These are phyloP conservation scores for Ramularia endophylla DNA, from an alignment of 2,329 filamentous ascomycete species.

Conservation along the genomic window DNA sequence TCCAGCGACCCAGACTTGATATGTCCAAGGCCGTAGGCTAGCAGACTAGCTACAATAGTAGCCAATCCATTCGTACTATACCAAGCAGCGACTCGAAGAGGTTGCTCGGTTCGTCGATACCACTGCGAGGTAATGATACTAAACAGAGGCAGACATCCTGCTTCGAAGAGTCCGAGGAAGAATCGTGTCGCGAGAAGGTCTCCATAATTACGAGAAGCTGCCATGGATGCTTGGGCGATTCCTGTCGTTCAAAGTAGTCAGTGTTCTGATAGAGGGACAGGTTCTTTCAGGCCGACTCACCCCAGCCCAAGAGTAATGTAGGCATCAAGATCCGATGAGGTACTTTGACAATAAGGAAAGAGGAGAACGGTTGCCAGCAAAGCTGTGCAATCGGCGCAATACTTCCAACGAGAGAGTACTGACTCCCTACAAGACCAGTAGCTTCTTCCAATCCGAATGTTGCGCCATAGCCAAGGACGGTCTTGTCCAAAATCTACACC, in stretches of 20 bases:
- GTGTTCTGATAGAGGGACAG: too few relatives aligned
- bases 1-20: constrained; percentile 16
- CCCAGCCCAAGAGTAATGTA: constrained; percentile 58
- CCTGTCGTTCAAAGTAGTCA: too few relatives aligned
- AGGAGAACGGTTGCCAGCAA: constrained; percentile 60
- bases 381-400: constrained; percentile 50
- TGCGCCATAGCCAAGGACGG: constrained; percentile 44
- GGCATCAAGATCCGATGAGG: constrained; percentile 62
- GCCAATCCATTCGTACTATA: constrained; percentile 23
- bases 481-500: constrained; percentile 45
- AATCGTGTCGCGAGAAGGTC: constrained; percentile 58
- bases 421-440: constrained; percentile 41
- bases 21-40: constrained; percentile 20
- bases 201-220: constrained; percentile 52
- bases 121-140: constrained; percentile 39
- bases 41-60: constrained; percentile 18
- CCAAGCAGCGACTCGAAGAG: constrained; percentile 22
- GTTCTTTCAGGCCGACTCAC: too few relatives aligned
- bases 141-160: constrained; percentile 60
- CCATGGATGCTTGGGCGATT: constrained; percentile 22
- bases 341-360: constrained; percentile 55
- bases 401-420: constrained; percentile 44
- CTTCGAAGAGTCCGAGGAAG: constrained; percentile 61
- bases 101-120: constrained; percentile 26
- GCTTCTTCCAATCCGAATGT: constrained; percentile 42